Base-by-base conservation (phyloP, 139 green algal species). In the Coccomyxa sp. region DNA sequence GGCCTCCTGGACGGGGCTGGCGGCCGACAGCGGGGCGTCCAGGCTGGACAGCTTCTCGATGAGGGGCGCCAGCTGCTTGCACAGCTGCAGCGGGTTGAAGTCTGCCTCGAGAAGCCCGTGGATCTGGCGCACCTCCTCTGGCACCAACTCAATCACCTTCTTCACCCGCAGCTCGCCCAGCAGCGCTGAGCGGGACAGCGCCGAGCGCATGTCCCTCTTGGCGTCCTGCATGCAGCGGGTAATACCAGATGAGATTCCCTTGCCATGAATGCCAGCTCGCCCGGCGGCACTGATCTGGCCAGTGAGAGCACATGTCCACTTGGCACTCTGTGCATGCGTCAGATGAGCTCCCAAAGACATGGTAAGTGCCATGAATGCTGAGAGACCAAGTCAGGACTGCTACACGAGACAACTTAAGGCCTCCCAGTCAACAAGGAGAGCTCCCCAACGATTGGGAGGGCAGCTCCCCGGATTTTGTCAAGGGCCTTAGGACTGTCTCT, bases 71-170 rank as follows among this genome's bases (percentile, higher is more conserved):
- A 97, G 87, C 36, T 76, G 78, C 1, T 86, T 74, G 87, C 93
- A 97, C 73, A 99, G 90, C 82, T 98, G 89, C 81, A 99, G 91
- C 31, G 95, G 96, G 80, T 88, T 90, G 83, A 98, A 98, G 37
- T 98, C 94, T 27, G 83, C 69, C 85, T 97, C 93, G 58, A 99
- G 77, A 79, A 97, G 83, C 10, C 84, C 83, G 82, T 92, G 93
- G 35, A 98, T 83, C 68, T 92, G 58, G 55, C 84, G 37, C 34
- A 80, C 70, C 39, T 55, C 90, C 80, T 95, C 87, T 6, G 84
- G 89, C 41, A 96, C 94, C 68, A 97, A 79, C 12, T 79, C 55
- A 69, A 98, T 83, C 69, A 99, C 80, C 78, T 95, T 93, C 81
- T 91, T 90, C 40, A 81, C 55, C 72, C 84, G 86, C 68, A 98